phyloP scores from a whole-genome alignment of 148 eudicot genomes.

The Fagopyrum esculentum region DNA sequence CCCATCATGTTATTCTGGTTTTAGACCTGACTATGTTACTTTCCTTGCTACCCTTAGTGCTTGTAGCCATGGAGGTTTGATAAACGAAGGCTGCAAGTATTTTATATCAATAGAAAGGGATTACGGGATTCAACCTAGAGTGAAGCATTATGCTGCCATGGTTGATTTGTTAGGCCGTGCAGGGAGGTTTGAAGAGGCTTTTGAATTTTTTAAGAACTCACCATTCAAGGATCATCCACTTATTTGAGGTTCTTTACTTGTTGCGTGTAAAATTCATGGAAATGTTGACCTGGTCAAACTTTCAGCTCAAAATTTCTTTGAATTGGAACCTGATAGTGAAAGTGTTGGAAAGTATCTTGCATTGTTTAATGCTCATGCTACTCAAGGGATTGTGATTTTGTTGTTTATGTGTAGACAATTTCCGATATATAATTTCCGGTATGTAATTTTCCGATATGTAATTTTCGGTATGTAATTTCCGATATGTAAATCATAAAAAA shows the following conservation, averaged over 20 bases:
- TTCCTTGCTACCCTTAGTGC: constrained; percentile 88
- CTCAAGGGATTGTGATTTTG: not conserved
- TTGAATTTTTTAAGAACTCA: constrained; percentile 42
- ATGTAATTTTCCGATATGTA: too few relatives aligned
- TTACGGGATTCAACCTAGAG: constrained; percentile 58
- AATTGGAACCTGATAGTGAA: constrained; percentile 23
- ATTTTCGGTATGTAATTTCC: too few relatives aligned
- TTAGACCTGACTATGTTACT: constrained; percentile 67
- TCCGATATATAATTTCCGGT: too few relatives aligned
- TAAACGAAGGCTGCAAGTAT: constrained; percentile 61
- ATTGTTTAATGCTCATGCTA: constrained; percentile 37
- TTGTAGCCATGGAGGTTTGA: constrained; percentile 90
- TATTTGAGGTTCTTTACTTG: constrained; percentile 80
- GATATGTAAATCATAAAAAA: too few relatives aligned
- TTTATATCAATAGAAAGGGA: constrained; percentile 59
- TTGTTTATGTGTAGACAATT: too few relatives aligned
- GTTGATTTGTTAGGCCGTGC: constrained; percentile 86
- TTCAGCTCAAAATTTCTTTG: constrained; percentile 31
- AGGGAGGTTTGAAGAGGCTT: constrained; percentile 76
- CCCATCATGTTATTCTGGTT: constrained; percentile 17
- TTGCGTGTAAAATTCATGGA: constrained; percentile 68
- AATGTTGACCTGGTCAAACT: constrained; percentile 43
- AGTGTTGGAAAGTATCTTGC: constrained; percentile 39
- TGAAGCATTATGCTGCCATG: constrained; percentile 69
- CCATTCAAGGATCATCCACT: constrained; percentile 55